Percentiles rank a stretch among this genome's conserved stretches.
Conservation (phyloP, 768 basidiomycete species). For the Neoboletus subvelutipes region DNA sequence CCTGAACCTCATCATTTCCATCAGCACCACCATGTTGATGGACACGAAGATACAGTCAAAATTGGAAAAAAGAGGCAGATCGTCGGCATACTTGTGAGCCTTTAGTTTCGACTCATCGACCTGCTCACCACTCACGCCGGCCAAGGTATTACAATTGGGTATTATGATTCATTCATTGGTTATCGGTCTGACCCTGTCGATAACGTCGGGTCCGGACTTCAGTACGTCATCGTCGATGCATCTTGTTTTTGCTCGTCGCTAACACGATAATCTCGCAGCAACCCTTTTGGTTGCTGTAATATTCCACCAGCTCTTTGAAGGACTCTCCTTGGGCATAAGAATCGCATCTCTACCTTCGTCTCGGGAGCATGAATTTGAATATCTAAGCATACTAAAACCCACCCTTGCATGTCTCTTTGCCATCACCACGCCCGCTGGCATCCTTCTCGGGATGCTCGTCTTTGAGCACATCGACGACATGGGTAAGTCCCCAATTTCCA, state of each 20-base stretch:
- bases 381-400: constrained; percentile 43
- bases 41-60: constrained; percentile 24
- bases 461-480: constrained; percentile 38
- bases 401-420: constrained; percentile 64
- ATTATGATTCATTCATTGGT: constrained; percentile 86
- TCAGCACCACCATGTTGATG: neutral
- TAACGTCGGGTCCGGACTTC: constrained; percentile 69
- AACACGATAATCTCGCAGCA: constrained; percentile 38
- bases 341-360: constrained; percentile 63
- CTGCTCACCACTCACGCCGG: neutral
- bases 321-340: constrained; percentile 78
- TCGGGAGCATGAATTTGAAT: constrained; percentile 19
- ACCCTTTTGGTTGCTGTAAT: constrained; percentile 71
- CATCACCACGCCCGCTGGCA: constrained; percentile 70
- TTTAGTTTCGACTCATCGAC: neutral
- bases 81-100: constrained; percentile 65
- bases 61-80: constrained; percentile 63
- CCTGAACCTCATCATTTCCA: constrained; percentile 1
- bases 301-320: constrained; percentile 86
- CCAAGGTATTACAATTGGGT: constrained; percentile 74
- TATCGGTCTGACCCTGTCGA: constrained; percentile 74
- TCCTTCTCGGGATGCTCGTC: constrained; percentile 53
- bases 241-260: neutral
- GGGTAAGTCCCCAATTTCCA: constrained; percentile 17
- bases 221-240: constrained; percentile 44